These are phyloP conservation scores for Cucurbitaria berberidis DNA, from an alignment of 2,329 filamentous ascomycete species.

Conservation along the genomic window DNA sequence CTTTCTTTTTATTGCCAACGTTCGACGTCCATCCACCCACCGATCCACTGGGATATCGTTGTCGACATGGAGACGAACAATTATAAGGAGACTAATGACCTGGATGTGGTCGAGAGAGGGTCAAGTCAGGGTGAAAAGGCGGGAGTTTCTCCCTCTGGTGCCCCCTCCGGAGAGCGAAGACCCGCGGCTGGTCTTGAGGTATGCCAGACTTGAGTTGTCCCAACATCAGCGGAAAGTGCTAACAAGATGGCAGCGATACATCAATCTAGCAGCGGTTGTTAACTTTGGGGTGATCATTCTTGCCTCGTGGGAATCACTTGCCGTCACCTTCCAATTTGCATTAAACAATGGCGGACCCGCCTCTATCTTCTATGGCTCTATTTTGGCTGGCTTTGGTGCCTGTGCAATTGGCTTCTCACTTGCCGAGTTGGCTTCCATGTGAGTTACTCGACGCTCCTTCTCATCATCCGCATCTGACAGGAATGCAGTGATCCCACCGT, in stretches of 20 bases:
- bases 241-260: conserved; percentile 26
- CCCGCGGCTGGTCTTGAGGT: conserved; percentile 16
- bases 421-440: conserved; percentile 43
- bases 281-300: conserved; percentile 35
- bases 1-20: neutral
- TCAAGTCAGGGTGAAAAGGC: conserved; percentile 15
- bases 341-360: conserved; percentile 39
- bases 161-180: conserved; percentile 2
- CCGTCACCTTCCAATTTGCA: conserved; percentile 35
- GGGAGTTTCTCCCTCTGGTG: neutral
- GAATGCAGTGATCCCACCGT: conserved; percentile 36
- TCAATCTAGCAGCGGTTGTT: conserved; percentile 30
- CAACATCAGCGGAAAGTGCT: neutral
- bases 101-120: conserved; percentile 20
- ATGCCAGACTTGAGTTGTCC: neutral
- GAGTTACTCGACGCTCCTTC: neutral
- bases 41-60: neutral
- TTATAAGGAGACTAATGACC: conserved; percentile 16
- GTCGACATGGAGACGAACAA: conserved; percentile 19
- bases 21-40: neutral
- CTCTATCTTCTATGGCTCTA: conserved; percentile 38
- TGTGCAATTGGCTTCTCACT: conserved; percentile 43
- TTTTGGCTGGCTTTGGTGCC: conserved; percentile 33
- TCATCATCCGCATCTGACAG: neutral
- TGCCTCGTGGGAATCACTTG: conserved; percentile 35